Evolutionary conservation across 1,139 yeast species (phyloP), one percentile per base, ranked within the genome.

Genomic region (Hyphopichia wangnamkhiaoensis): DNA sequence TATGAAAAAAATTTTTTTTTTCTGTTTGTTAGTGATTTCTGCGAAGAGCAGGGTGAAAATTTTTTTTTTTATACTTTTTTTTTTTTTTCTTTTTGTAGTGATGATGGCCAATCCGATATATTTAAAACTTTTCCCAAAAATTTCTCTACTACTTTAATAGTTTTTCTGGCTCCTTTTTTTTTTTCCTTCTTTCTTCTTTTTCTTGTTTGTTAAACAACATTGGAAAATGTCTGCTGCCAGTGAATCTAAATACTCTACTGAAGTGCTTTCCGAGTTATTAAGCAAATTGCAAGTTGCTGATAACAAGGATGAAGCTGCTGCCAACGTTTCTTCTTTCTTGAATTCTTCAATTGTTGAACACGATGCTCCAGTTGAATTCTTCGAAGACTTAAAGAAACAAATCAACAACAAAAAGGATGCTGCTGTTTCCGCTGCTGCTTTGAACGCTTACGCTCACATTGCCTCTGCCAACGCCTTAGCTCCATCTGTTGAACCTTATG

Each of bases 321-420:
- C 85, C 60, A 89, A 88, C 68, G 87, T 93, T 62, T 82, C 98
- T 53, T 82, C 95, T 49, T 91, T 93, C 79, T 80, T 93, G 73
- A 93, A 91, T 76, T 95, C 97, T 54, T 88, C 94, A 61, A 90
- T 91, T 72, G 93, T 91, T 68, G 98, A 93, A 78, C 98, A 93
- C 74, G 98, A 91, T 74, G 95, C 91, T 54, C 98, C 99, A 60
- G 83, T 77, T 62, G 83, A 82, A 65, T 90, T 91, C 80, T 88
- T 91, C 68, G 69, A 68, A 47, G 82, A 85, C 65, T 80, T 93
- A 67, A 76, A 78, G 68, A 79, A 79, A 60, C 84, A 94, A 58
- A 74, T 91, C 61, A 74, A 76, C 67, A 79, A 82, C 80, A 86
- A 86, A 82, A 90, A 91, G 80, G 78, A 78, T 58, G 71, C 79